Base-by-base conservation (phyloP, 225 moss, liverwort and hornwort genomes). In the Pleurozium schreberi region DNA sequence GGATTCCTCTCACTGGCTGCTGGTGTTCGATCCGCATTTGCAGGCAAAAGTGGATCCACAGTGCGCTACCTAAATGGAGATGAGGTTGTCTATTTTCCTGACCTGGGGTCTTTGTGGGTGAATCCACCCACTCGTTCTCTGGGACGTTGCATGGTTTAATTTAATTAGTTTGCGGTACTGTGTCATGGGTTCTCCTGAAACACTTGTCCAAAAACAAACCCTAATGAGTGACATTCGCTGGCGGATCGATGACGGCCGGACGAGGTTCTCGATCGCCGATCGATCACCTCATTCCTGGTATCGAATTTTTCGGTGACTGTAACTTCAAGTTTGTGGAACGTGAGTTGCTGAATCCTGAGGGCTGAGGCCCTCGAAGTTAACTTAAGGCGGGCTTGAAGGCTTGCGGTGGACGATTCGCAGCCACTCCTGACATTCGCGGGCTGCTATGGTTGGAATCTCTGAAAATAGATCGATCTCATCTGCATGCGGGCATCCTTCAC, bases 1-100 rank as follows among this genome's bases (percentile, higher is more conserved):
- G n/a, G 31, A 80, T 57, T 88, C 73, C 84, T 90, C 33, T 71
- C 84, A 88, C 80, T 90, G 90, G 88, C 88, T 87, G 87, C 78
- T 71, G 63, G 84, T 80, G 81, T 84, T 80, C 14, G 88, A 88
- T 90, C 90, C 90, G 90, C 84, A 63, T 88, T 47, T 40, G 45
- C 60, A 57, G 90, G 90, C n/a, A 84, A 84, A 80, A 85, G 88
- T 16, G 55, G 83, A 47, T 38, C 88, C 18, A 47, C 38, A 36
- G 68, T 36, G 67, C 50, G 68, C 66, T 40, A 40, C 66, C 82
- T 90, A 87, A 67, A 82, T 83, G 25, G 30, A 58, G 73, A 45
- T 30, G 23, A 50, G 23, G 18, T 19, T 38, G 33, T 75, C 47
- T 75, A 82, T 53, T 80, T 61, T 60, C 34, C 28, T 61, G 27